Evolutionary conservation across 257 asterid genomes (phyloP).

Genomic region (Scutellaria galericulata): DNA sequence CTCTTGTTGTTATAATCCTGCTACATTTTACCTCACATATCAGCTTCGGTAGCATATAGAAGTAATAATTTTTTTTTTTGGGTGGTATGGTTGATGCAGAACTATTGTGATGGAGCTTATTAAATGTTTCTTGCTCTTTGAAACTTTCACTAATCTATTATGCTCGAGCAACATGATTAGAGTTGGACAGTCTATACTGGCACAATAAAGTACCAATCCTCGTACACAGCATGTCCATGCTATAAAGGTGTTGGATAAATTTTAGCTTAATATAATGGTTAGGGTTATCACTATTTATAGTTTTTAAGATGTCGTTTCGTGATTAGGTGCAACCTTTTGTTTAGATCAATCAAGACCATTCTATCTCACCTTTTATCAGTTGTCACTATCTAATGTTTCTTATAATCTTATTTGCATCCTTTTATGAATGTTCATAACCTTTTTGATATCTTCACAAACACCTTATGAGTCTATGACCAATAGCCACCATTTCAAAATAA

Average conservation of each 20-base stretch:
- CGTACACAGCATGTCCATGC: slow-evolving; percentile 3
- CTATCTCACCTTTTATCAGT: too few relatives aligned
- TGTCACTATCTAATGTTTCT: too few relatives aligned
- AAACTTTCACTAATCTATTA: background rate
- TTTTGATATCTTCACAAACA: too few relatives aligned
- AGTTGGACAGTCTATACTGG: background rate
- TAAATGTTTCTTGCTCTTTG: slow-evolving; percentile 22
- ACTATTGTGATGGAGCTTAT: background rate
- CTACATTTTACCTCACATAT: background rate
- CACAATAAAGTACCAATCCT: background rate
- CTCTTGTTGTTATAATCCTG: background rate
- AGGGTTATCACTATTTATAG: too few relatives aligned
- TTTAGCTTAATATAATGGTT: too few relatives aligned
- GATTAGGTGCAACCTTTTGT: too few relatives aligned
- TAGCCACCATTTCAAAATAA: too few relatives aligned
- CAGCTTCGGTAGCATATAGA: background rate
- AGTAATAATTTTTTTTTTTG: background rate
- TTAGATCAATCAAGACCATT: too few relatives aligned
- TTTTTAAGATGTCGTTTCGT: too few relatives aligned
- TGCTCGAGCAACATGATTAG: background rate
- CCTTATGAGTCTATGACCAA: too few relatives aligned
- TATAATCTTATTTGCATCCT: too few relatives aligned
- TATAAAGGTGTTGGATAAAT: background rate
- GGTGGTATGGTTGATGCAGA: background rate
- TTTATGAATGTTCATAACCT: too few relatives aligned